Evolutionary conservation across 2,329 filamentous ascomycete species (phyloP), one percentile per base, ranked within the genome.

Genomic region (Xylariales sp.): DNA sequence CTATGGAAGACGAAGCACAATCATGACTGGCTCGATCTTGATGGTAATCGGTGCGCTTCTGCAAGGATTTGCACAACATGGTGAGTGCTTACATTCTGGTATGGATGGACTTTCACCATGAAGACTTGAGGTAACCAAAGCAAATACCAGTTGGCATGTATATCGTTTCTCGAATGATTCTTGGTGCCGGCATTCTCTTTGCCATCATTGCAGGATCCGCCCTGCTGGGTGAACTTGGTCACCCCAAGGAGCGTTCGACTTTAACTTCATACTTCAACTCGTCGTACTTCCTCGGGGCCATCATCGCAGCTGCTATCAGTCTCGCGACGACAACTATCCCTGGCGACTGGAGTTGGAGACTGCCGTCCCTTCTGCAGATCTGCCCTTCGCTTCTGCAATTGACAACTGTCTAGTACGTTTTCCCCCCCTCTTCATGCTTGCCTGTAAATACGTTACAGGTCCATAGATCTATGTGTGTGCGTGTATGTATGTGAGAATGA

Each of bases 111-210:
- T n/a, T n/a, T n/a, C n/a, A n/a, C n/a, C n/a, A n/a, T n/a, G n/a
- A n/a, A n/a, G n/a, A n/a, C n/a, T n/a, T n/a, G n/a, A n/a, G n/a
- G n/a, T n/a, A n/a, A n/a, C n/a, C n/a, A n/a, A n/a, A n/a, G n/a
- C n/a, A n/a, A n/a, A n/a, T n/a, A n/a, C n/a, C n/a, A n/a, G n/a
- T n/a, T n/a, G n/a, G n/a, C 25, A 81, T 80, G 76, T 82, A 78
- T 48, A 73, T 81, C 44, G 58, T 79, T 15, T 66, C 77, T 11
- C 72, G 78, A 39, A 66, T 78, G 41, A 60, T 81, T 18, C 69
- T 81, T n/a, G 78, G 78, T 13, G 70, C 74, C 17, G 78, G 78
- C n/a, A 76, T 81, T 33, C 70, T 74, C 0, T 77, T 75, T 46
- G 72, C 69, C 42, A 80, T 80, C 43, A 72, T 79, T 23, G 70